phyloP scores from a whole-genome alignment of 441 rosid species.

The Erodium moschatum region DNA sequence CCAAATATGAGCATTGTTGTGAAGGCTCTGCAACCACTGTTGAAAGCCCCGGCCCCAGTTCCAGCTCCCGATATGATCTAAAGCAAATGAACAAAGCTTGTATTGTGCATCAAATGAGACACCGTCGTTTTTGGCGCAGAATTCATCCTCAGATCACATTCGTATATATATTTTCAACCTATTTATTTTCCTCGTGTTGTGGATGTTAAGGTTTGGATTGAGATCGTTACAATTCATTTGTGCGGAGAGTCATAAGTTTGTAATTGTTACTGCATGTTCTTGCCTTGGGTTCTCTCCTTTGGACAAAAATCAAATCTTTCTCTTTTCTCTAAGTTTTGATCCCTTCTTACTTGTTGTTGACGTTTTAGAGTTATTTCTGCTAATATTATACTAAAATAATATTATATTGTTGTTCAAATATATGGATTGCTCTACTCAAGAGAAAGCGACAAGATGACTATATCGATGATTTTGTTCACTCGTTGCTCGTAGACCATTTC shows the following conservation, averaged over 20 bases:
- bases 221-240: neutral
- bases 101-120: neutral
- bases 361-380: too few relatives aligned
- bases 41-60: constrained; percentile 42
- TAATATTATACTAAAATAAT: too few relatives aligned
- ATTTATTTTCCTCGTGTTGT: neutral
- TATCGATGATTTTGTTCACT: too few relatives aligned
- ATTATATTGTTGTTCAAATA: too few relatives aligned
- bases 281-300: neutral
- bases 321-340: neutral
- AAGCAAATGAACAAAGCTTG: constrained; percentile 2
- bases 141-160: neutral
- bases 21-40: constrained; percentile 62
- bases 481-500: too few relatives aligned
- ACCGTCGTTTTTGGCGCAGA: neutral
- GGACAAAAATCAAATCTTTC: neutral
- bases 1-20: constrained; percentile 74
- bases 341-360: neutral
- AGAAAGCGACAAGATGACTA: too few relatives aligned
- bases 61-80: constrained; percentile 27
- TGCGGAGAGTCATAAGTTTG: neutral
- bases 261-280: neutral
- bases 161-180: neutral
- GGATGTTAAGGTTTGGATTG: neutral
- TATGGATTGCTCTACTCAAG: too few relatives aligned